Conservation (phyloP, 208 protist species). For the Angomonas deanei region DNA sequence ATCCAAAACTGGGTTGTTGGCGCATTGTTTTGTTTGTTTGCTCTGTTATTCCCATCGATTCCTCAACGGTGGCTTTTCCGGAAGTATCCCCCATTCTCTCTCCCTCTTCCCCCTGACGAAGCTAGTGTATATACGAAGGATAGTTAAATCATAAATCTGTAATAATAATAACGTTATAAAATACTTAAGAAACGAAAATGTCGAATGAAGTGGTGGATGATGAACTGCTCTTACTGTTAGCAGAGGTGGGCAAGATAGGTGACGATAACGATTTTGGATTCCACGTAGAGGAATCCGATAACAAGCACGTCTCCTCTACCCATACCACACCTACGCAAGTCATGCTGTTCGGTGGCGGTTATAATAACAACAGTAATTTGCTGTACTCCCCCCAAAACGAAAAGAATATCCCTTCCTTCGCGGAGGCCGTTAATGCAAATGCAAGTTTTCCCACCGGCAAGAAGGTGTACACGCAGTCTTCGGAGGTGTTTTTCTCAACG, state of each 20-base stretch:
- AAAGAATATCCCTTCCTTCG: no score
- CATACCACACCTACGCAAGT: neutral
- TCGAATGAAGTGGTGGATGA: neutral
- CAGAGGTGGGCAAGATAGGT: neutral
- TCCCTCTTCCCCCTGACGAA: no score
- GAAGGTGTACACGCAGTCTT: neutral
- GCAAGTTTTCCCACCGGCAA: neutral
- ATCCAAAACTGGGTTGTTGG: no score
- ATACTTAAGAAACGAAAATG: no score
- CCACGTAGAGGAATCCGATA: neutral
- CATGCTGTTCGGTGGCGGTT: neutral
- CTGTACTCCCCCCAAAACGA: no score
- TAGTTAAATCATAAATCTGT: neutral
- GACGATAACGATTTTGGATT: neutral
- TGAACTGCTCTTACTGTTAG: neutral
- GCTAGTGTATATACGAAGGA: neutral
- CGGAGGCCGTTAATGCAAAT: neutral
- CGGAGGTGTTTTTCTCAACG: neutral
- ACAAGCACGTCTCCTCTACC: neutral
- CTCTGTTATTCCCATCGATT: no score
- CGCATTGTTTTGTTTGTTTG: slow-evolving; percentile 3
- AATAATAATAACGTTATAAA: slow-evolving; percentile 9
- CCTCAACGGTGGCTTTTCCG: no score
- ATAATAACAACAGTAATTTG: neutral
- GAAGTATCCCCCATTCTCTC: no score